Percentiles rank a stretch among this genome's conserved stretches.
Conservation (phyloP, 371 early-diverging fungal genomes). For the Apophysomyces ossiformis region DNA sequence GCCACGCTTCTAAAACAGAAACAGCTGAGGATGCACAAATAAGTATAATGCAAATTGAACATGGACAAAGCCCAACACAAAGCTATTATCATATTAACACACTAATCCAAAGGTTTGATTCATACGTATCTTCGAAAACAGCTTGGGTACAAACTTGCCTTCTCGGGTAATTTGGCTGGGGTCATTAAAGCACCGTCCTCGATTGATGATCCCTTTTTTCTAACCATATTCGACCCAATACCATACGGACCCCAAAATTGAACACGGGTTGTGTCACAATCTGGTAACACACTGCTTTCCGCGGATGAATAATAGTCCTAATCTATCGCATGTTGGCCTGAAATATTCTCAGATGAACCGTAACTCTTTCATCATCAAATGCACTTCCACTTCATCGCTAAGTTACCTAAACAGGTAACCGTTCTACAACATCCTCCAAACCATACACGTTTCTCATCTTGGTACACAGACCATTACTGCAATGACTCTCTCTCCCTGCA, state of each 20-base stretch:
- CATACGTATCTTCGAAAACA: background rate
- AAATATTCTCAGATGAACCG: background rate
- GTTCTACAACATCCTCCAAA: background rate
- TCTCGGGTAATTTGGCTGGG: slow-evolving; percentile 7
- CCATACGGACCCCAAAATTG: slow-evolving; percentile 8
- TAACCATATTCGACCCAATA: slow-evolving; percentile 2
- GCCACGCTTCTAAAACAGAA: slow-evolving; percentile 12
- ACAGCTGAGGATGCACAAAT: slow-evolving; percentile 5
- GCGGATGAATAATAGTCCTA: background rate
- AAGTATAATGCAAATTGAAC: slow-evolving; percentile 4
- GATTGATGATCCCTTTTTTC: slow-evolving; percentile 7
- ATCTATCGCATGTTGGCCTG: background rate
- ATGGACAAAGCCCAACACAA: too few species aligned
- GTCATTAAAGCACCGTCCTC: slow-evolving; percentile 6
- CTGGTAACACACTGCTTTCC: background rate
- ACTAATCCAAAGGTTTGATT: too few species aligned
- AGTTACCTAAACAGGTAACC: too few species aligned
- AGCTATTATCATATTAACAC: too few species aligned
- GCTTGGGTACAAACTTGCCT: slow-evolving; percentile 5
- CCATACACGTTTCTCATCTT: too few species aligned
- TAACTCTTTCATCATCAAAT: background rate
- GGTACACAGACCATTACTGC: too few species aligned
- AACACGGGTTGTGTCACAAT: slow-evolving; percentile 7
- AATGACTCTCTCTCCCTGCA: too few species aligned
- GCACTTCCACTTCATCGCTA: background rate